phyloP scores from a whole-genome alignment of 2,329 filamentous ascomycete species.

The Nemania abortiva region DNA sequence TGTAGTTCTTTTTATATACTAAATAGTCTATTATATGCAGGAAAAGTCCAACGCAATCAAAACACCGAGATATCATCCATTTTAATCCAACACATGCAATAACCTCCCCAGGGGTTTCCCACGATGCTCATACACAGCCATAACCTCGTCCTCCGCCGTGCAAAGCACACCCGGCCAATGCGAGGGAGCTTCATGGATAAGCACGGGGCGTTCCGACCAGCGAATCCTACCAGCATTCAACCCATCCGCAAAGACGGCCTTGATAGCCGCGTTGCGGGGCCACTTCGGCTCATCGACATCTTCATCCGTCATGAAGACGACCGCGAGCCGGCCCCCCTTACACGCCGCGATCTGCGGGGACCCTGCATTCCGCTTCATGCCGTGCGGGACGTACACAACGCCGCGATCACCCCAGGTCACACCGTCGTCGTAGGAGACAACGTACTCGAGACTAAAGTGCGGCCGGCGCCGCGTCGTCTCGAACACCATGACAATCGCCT shows the following conservation, averaged over 20 bases:
- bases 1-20: background rate
- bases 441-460: slow-evolving; percentile 59
- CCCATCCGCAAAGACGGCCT: slow-evolving; percentile 55
- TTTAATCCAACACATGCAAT: slow-evolving; percentile 36
- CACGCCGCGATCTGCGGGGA: slow-evolving; percentile 60
- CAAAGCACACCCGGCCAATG: slow-evolving; percentile 56
- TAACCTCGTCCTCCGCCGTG: slow-evolving; percentile 46
- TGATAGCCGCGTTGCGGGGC: slow-evolving; percentile 57
- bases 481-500: slow-evolving; percentile 59
- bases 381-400: slow-evolving; percentile 55
- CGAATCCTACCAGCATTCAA: slow-evolving; percentile 51
- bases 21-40: background rate
- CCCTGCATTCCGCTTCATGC: slow-evolving; percentile 56
- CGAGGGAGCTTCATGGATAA: slow-evolving; percentile 46
- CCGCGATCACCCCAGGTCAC: slow-evolving; percentile 56
- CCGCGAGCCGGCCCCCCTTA: slow-evolving; percentile 55
- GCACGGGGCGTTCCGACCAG: slow-evolving; percentile 51
- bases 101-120: slow-evolving; percentile 49
- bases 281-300: slow-evolving; percentile 53
- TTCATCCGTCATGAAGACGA: slow-evolving; percentile 62
- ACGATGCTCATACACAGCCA: slow-evolving; percentile 50
- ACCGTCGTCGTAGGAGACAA: slow-evolving; percentile 60
- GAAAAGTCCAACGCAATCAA: background rate
- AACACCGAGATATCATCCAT: background rate
- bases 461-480: slow-evolving; percentile 58